These are phyloP conservation scores for Claviceps arundinis DNA, from an alignment of 2,329 filamentous ascomycete genomes.

Conservation along the genomic window DNA sequence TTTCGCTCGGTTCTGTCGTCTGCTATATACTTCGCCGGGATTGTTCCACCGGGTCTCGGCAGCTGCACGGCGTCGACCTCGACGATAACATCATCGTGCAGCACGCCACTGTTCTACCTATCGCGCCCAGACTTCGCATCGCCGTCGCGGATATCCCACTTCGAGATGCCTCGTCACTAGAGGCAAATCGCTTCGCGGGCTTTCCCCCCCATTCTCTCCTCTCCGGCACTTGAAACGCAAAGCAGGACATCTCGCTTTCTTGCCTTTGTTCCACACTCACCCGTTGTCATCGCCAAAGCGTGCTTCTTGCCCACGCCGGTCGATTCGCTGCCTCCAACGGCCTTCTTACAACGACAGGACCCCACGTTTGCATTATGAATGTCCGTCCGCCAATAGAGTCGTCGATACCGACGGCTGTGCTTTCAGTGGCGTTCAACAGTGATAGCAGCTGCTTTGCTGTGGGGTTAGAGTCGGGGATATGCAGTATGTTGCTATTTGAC, in stretches of 20 bases:
- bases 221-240: neutral
- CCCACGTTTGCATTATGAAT: slow-evolving; percentile 53
- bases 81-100: neutral
- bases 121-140: neutral
- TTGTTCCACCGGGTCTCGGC: neutral
- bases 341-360: neutral
- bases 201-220: neutral
- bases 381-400: slow-evolving; percentile 76
- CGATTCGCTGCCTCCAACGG: neutral
- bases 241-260: neutral
- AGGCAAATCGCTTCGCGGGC: neutral
- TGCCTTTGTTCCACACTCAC: neutral
- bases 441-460: slow-evolving; percentile 78
- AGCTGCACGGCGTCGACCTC: neutral
- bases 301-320: too few relatives aligned
- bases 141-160: neutral
- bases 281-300: too few relatives aligned
- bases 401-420: slow-evolving; percentile 57
- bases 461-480: slow-evolving; percentile 75
- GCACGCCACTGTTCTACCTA: neutral
- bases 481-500: slow-evolving; percentile 42
- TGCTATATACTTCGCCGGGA: neutral
- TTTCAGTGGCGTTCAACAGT: slow-evolving; percentile 76
- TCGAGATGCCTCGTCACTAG: slow-evolving; percentile 2
- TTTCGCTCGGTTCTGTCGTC: neutral